Percentiles rank a stretch among this genome's conserved stretches.
These are phyloP conservation scores for Mucor plumbeus DNA, from an alignment of 371 early-diverging fungal species.

Conservation along the genomic window DNA sequence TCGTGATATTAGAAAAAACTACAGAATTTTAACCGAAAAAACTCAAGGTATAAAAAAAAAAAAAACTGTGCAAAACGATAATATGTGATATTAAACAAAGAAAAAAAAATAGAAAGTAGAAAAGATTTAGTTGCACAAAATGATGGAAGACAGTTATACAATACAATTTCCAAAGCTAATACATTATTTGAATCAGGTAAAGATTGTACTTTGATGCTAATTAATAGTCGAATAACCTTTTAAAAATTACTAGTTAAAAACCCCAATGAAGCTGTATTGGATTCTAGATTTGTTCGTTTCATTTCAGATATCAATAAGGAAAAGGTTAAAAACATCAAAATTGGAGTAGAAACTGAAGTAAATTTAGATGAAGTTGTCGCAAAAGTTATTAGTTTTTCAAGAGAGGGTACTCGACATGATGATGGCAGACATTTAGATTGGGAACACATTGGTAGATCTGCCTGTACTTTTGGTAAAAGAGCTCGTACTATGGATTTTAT, in stretches of 20 bases:
- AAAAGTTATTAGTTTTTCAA: slow-evolving; percentile 60
- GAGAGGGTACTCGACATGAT: slow-evolving; percentile 30
- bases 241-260: slow-evolving; percentile 53
- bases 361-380: slow-evolving; percentile 76
- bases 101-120: slow-evolving; percentile 35
- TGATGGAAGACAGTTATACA: slow-evolving; percentile 24
- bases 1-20: slow-evolving; percentile 52
- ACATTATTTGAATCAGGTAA: slow-evolving; percentile 57
- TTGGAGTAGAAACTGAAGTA: slow-evolving; percentile 70
- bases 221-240: too few relatives aligned
- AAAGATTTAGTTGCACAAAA: slow-evolving; percentile 58
- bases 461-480: slow-evolving; percentile 56
- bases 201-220: too few relatives aligned
- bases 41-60: slow-evolving; percentile 50
- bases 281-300: slow-evolving; percentile 75
- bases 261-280: slow-evolving; percentile 89
- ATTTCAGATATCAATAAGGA: slow-evolving; percentile 79
- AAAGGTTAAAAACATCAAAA: slow-evolving; percentile 75
- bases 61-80: background rate
- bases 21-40: slow-evolving; percentile 53
- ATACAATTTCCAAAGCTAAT: slow-evolving; percentile 58
- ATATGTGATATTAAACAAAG: background rate
- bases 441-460: slow-evolving; percentile 65
- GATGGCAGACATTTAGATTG: slow-evolving; percentile 57
- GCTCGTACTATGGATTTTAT: slow-evolving; percentile 76